These are phyloP conservation scores for Candida verbasci DNA, from an alignment of 805 yeast species.

Conservation along the genomic window DNA sequence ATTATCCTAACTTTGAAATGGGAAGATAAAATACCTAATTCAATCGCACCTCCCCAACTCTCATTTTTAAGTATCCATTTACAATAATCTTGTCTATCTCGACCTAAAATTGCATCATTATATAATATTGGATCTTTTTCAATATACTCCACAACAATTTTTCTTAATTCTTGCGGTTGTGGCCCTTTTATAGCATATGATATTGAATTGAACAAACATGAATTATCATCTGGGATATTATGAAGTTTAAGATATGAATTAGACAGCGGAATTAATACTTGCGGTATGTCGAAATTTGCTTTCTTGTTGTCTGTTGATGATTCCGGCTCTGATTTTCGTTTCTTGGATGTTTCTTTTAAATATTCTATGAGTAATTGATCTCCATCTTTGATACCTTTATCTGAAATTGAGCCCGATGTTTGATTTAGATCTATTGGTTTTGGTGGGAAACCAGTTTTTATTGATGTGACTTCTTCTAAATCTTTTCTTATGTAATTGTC, in stretches of 20 bases:
- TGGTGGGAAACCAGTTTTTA: slow-evolving; percentile 64
- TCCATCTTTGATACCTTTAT: slow-evolving; percentile 50
- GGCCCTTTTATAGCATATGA: slow-evolving; percentile 42
- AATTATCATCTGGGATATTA: slow-evolving; percentile 70
- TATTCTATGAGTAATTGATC: slow-evolving; percentile 49
- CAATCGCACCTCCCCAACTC: slow-evolving; percentile 86
- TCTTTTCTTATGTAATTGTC: slow-evolving; percentile 4
- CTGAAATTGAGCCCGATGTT: slow-evolving; percentile 30
- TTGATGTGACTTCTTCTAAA: slow-evolving; percentile 9
- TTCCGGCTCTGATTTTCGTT: background rate
- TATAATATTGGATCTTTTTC: slow-evolving; percentile 35
- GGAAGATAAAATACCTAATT: slow-evolving; percentile 56
- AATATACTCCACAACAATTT: slow-evolving; percentile 47
- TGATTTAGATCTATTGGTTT: slow-evolving; percentile 27
- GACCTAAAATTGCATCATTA: slow-evolving; percentile 56
- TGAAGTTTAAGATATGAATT: slow-evolving; percentile 44
- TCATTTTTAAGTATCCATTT: slow-evolving; percentile 57
- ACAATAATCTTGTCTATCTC: slow-evolving; percentile 43
- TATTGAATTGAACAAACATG: slow-evolving; percentile 69
- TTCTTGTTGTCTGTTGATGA: background rate
- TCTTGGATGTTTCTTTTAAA: slow-evolving; percentile 1
- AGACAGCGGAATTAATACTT: slow-evolving; percentile 14
- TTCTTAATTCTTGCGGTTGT: slow-evolving; percentile 44
- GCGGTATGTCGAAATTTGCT: slow-evolving; percentile 19
- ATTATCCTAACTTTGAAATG: slow-evolving; percentile 48